These are phyloP conservation scores for Daldinia childiae DNA, from an alignment of 495 filamentous ascomycete genomes.

Conservation along the genomic window DNA sequence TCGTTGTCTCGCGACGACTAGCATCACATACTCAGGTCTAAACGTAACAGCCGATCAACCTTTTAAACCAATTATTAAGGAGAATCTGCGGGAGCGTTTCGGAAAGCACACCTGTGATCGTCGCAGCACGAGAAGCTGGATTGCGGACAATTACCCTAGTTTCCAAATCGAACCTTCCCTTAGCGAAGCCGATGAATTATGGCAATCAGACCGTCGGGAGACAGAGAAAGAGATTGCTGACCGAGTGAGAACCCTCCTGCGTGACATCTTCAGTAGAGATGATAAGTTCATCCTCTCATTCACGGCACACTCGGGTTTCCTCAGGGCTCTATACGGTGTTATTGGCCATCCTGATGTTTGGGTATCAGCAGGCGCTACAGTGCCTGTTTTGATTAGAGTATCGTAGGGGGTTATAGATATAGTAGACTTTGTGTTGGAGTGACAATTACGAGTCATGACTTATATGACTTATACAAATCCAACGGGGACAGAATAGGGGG, in stretches of 20 bases:
- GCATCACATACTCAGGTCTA: slow-evolving; percentile 62
- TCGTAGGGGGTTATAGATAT: slow-evolving; percentile 2
- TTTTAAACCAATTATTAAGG: slow-evolving; percentile 73
- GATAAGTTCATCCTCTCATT: slow-evolving; percentile 41
- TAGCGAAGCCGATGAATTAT: slow-evolving; percentile 67
- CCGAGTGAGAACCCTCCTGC: slow-evolving; percentile 40
- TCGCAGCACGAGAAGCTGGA: slow-evolving; percentile 65
- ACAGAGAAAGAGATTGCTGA: slow-evolving; percentile 41
- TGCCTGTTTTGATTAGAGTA: slow-evolving; percentile 47
- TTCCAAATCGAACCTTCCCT: slow-evolving; percentile 73
- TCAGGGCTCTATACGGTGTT: slow-evolving; percentile 39
- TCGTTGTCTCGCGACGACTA: slow-evolving; percentile 72
- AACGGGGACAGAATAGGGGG: background rate
- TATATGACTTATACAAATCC: too few relatives aligned
- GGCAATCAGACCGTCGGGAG: slow-evolving; percentile 54
- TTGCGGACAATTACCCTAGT: slow-evolving; percentile 64
- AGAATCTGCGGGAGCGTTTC: slow-evolving; percentile 76
- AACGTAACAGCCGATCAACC: slow-evolving; percentile 37
- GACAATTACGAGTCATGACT: background rate
- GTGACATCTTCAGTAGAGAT: slow-evolving; percentile 45
- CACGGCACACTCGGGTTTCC: slow-evolving; percentile 48
- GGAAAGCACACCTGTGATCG: slow-evolving; percentile 84
- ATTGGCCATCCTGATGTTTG: slow-evolving; percentile 37
- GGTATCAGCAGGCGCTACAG: slow-evolving; percentile 43
- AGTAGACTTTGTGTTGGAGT: background rate